These are phyloP conservation scores for Fusarium albidum DNA, from an alignment of 2,329 filamentous ascomycete genomes.

Conservation along the genomic window DNA sequence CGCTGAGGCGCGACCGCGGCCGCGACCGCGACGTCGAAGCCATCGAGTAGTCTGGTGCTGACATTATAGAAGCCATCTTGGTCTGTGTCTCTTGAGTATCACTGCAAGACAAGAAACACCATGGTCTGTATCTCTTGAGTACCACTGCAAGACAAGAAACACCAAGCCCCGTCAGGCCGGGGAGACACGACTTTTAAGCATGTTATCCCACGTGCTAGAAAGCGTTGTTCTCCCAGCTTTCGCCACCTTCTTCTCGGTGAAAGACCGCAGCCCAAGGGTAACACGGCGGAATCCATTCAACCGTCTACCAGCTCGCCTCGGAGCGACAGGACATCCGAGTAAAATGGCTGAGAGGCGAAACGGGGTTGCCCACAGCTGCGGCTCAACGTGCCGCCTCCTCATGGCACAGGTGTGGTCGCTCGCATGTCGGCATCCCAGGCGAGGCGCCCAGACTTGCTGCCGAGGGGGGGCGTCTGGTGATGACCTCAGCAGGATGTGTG, in stretches of 20 bases:
- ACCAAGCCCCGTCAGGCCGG: background rate
- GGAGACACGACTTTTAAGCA: conserved; percentile 22
- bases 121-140: conserved; percentile 12
- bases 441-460: background rate
- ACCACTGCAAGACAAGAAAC: background rate
- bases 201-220: background rate
- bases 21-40: conserved; percentile 33
- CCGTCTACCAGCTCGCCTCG: conserved; percentile 13
- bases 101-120: conserved; percentile 18
- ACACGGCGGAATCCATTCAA: conserved; percentile 16
- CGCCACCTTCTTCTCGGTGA: background rate
- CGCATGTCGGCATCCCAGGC: background rate
- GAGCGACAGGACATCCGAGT: conserved; percentile 9
- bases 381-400: conserved; percentile 8
- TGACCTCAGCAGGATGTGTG: conserved; percentile 20
- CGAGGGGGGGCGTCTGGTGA: conserved; percentile 4
- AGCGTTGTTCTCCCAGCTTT: background rate
- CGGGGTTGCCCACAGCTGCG: conserved; percentile 23
- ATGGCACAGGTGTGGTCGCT: conserved; percentile 19
- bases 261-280: conserved; percentile 11
- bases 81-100: background rate
- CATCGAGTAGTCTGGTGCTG: conserved; percentile 41
- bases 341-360: conserved; percentile 3
- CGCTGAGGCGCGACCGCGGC: conserved; percentile 35
- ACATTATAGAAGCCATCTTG: conserved; percentile 41